Evolutionary conservation across 202 grass and related monocot genomes (phyloP), one percentile per base, ranked within the genome.

Genomic region (Zoysia matrella): DNA sequence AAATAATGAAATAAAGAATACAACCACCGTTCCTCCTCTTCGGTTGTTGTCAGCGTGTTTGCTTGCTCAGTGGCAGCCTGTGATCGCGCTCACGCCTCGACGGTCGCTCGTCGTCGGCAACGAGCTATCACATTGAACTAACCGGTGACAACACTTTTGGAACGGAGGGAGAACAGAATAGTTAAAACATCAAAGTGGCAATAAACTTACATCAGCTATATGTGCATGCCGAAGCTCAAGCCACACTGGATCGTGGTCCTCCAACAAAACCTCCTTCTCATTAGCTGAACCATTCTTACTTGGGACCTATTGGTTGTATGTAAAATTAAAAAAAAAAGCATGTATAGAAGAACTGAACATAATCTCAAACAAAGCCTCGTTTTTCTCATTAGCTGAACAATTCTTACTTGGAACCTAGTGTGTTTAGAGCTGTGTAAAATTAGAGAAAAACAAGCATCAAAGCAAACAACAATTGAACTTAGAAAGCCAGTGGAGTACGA

Each of bases 161-260:
- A 36, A 36, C 30, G 30, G 30, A 36, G 30, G 30, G 30, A 36
- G 30, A 36, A 68, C 4, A 14, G 16, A 11, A 70, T n/a, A 43
- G 43, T 48, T 68, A n/a, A 65, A 90, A 87, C 46, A 81, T 71
- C 42, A 69, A 79, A 76, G 22, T 72, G 76, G 41, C 30, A 60
- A 62, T 52, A 81, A 69, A 85, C 82, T 76, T 74, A 96, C 93
- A 84, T 94, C 89, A 45, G 89, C 94, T 91, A 97, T 93, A 80
- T 97, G 94, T 49, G 85, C 72, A 65, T 97, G 82, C 4, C 89
- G 84, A 61, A 97, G 91, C 66, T 97, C 94, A 86, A 97, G 82
- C 94, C 94, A 97, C 75, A 97, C 71, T 55, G 91, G 94, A 90
- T 97, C 94, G 65, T 94, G 91, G 55, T 97, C 94, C 61, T 97